These are phyloP conservation scores for Cyphellophora attinorum DNA, from an alignment of 2,329 filamentous ascomycete genomes.

Conservation along the genomic window DNA sequence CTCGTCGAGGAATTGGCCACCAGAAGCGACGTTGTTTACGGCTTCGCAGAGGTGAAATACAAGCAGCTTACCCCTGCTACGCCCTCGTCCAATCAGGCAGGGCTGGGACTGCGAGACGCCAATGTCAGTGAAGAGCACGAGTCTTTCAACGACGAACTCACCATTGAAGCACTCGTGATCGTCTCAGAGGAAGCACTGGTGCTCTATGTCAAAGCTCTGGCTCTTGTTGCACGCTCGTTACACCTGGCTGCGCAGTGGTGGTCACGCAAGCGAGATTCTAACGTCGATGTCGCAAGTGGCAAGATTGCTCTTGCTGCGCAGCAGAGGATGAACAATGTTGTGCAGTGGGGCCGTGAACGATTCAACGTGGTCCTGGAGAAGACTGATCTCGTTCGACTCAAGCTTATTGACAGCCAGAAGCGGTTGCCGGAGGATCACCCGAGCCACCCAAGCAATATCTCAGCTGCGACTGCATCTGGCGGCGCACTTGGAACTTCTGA, in stretches of 20 bases:
- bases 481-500: conserved; percentile 54
- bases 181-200: conserved; percentile 92
- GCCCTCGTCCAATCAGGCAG: conserved; percentile 48
- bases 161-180: conserved; percentile 72
- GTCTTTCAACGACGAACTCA: conserved; percentile 59
- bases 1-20: conserved; percentile 86
- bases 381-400: conserved; percentile 83
- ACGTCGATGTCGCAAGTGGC: conserved; percentile 34
- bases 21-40: conserved; percentile 89
- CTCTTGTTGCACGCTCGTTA: conserved; percentile 86
- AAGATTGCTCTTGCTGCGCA: conserved; percentile 44
- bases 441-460: conserved; percentile 72
- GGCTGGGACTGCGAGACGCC: conserved; percentile 22
- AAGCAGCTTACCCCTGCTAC: conserved; percentile 88
- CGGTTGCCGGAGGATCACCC: conserved; percentile 76
- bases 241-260: conserved; percentile 92
- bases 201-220: conserved; percentile 88
- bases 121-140: conserved; percentile 18
- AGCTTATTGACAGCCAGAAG: conserved; percentile 76
- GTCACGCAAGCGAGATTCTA: conserved; percentile 62
- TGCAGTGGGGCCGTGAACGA: conserved; percentile 86
- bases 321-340: conserved; percentile 77
- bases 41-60: conserved; percentile 97
- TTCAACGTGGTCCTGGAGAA: conserved; percentile 98
- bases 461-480: conserved; percentile 46